phyloP scores from a whole-genome alignment of 108 stramenopile genomes.

The Aurantiochytrium sp. region DNA sequence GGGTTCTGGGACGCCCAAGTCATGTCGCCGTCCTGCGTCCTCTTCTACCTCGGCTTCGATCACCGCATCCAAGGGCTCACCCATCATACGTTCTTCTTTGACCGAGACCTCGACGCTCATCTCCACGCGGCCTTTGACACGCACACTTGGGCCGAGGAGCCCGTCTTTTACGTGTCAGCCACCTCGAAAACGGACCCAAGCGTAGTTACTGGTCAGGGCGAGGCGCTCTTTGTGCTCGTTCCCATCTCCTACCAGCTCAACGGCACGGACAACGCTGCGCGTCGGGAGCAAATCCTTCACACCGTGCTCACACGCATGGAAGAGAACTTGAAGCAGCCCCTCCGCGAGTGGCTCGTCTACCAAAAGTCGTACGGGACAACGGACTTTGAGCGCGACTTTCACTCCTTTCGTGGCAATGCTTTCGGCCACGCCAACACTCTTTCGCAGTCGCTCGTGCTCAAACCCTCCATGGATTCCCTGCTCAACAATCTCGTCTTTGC shows the following conservation, averaged over 20 bases:
- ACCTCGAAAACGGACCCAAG: background rate
- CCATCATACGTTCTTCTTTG: conserved; percentile 10
- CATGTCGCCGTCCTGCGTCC: background rate
- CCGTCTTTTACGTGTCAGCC: background rate
- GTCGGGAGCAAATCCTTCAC: background rate
- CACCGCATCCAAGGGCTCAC: background rate
- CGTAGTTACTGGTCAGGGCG: background rate
- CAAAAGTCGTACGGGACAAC: background rate
- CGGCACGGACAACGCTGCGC: background rate
- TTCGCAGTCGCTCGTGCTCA: conserved; percentile 4
- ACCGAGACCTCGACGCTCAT: background rate
- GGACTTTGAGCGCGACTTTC: background rate
- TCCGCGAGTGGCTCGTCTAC: background rate
- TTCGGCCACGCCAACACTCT: background rate
- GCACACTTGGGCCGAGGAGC: background rate
- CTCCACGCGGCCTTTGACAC: background rate
- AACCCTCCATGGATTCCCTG: background rate
- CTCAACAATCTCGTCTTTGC: background rate
- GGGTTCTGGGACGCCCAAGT: background rate
- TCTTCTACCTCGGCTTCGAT: conserved; percentile 16
- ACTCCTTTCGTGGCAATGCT: background rate
- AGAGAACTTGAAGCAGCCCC: background rate
- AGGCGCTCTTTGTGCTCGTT: conserved; percentile 15
- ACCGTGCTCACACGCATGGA: background rate
- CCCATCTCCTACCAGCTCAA: conserved; percentile 17